Percentiles rank a stretch among this genome's conserved stretches.
Evolutionary conservation across 2,329 filamentous ascomycete species (phyloP).

Genomic region (Fonsecaea nubica): DNA sequence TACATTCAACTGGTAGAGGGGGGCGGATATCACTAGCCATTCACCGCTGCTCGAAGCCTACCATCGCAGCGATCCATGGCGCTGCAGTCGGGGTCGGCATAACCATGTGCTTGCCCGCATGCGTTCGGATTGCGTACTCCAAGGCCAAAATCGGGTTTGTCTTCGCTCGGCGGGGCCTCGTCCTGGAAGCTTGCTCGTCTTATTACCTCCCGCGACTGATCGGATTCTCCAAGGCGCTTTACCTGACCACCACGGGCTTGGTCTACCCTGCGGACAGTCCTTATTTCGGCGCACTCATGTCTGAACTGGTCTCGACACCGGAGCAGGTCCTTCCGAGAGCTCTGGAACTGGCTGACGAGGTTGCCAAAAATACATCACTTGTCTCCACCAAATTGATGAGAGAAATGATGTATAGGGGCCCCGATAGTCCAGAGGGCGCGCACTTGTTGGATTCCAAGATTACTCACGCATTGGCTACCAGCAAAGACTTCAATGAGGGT

Average conservation of each 20-base stretch:
- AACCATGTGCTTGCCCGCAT: slow-evolving; percentile 66
- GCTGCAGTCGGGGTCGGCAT: slow-evolving; percentile 66
- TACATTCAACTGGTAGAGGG: slow-evolving; percentile 46
- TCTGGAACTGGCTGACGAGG: slow-evolving; percentile 69
- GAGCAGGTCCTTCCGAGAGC: slow-evolving; percentile 69
- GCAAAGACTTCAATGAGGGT: slow-evolving; percentile 70
- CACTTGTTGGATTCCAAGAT: slow-evolving; percentile 68
- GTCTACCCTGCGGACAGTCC: slow-evolving; percentile 60
- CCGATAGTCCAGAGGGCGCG: slow-evolving; percentile 68
- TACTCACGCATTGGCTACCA: slow-evolving; percentile 49
- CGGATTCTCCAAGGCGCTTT: slow-evolving; percentile 67
- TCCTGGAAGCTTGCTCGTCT: slow-evolving; percentile 72
- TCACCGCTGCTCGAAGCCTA: slow-evolving; percentile 64
- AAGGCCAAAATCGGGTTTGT: slow-evolving; percentile 74
- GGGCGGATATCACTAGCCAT: slow-evolving; percentile 64
- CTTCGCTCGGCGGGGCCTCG: slow-evolving; percentile 70
- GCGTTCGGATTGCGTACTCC: slow-evolving; percentile 58
- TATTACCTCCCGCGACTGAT: slow-evolving; percentile 74
- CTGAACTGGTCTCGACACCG: slow-evolving; percentile 64
- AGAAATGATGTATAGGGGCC: slow-evolving; percentile 69
- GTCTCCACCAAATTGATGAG: slow-evolving; percentile 71
- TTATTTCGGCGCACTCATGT: slow-evolving; percentile 68
- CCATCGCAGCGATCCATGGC: slow-evolving; percentile 66
- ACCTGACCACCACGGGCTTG: slow-evolving; percentile 69
- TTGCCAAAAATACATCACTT: slow-evolving; percentile 69